phyloP scores from a whole-genome alignment of 768 basidiomycete species.

The Russula virescens region DNA sequence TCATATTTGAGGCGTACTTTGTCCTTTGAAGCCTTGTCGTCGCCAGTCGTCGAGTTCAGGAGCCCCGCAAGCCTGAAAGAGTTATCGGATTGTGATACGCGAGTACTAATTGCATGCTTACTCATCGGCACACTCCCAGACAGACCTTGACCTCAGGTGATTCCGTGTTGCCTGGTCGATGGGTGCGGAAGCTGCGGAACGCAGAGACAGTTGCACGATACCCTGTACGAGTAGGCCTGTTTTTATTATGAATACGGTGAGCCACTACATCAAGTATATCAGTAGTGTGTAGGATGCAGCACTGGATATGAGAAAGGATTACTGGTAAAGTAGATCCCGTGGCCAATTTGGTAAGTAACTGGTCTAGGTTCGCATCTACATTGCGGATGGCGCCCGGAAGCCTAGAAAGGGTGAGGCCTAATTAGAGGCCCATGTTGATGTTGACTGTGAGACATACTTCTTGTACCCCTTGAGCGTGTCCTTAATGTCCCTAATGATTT shows the following conservation, averaged over 20 bases:
- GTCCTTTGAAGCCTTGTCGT: not conserved
- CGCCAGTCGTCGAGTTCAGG: not conserved
- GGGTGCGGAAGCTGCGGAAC: too few species aligned
- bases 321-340: not conserved
- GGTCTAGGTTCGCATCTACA: not conserved
- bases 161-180: not conserved
- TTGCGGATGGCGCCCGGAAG: conserved; percentile 5
- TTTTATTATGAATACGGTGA: conserved; percentile 2
- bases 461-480: not conserved
- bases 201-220: conserved; percentile 1
- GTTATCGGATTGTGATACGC: not conserved
- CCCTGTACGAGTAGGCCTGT: conserved; percentile 16
- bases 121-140: conserved; percentile 16
- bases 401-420: not conserved
- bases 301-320: not conserved
- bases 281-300: not conserved
- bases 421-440: not conserved
- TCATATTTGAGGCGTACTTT: conserved; percentile 14
- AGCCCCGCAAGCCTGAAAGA: conserved; percentile 7
- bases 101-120: not conserved
- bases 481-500: conserved; percentile 5
- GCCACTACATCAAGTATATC: not conserved
- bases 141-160: conserved; percentile 12
- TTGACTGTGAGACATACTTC: not conserved
- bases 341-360: conserved; percentile 3